phyloP scores from a whole-genome alignment of 2,329 filamentous ascomycete genomes.

The Pestalotiopsis sp. region DNA sequence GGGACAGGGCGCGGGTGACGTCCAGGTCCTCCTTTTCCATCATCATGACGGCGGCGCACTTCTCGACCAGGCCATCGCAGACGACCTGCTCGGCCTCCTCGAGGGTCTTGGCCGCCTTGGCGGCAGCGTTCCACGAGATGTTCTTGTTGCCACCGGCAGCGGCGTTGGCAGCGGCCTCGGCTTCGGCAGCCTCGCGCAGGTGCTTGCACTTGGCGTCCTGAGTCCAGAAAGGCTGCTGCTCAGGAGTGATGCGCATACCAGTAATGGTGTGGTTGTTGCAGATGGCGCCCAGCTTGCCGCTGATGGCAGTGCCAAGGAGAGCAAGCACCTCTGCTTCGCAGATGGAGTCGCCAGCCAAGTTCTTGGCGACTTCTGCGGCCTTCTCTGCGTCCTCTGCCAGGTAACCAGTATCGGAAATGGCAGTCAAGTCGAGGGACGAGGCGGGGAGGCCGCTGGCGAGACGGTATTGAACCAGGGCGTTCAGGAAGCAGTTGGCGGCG shows the following conservation, averaged over 20 bases:
- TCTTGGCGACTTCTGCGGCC: conserved; percentile 49
- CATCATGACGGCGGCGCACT: conserved; percentile 51
- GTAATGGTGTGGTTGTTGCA: conserved; percentile 57
- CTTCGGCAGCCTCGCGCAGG: conserved; percentile 45
- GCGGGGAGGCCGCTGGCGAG: conserved; percentile 42
- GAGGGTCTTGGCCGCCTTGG: conserved; percentile 43
- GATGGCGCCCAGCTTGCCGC: conserved; percentile 40
- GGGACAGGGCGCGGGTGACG: conserved; percentile 40
- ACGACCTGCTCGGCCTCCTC: conserved; percentile 49
- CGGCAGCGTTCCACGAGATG: conserved; percentile 45
- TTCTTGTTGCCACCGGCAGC: conserved; percentile 27
- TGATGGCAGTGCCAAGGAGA: conserved; percentile 53
- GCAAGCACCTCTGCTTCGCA: conserved; percentile 57
- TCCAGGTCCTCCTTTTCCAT: conserved; percentile 52
- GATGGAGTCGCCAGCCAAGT: conserved; percentile 51
- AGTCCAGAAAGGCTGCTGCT: conserved; percentile 54
- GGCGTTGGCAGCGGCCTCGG: conserved; percentile 38
- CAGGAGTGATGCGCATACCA: conserved; percentile 51
- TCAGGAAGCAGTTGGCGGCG: conserved; percentile 50
- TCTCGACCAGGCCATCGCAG: conserved; percentile 47
- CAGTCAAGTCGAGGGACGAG: conserved; percentile 54
- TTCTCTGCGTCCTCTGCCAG: conserved; percentile 48
- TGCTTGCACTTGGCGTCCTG: conserved; percentile 57
- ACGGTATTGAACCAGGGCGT: conserved; percentile 44
- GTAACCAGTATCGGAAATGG: conserved; percentile 52